A percentile compares a stretch with the other conserved stretches of the same genome.
Evolutionary conservation across 1,284 basidiomycete species (phyloP).

Genomic region (Boletus semigastroideus): DNA sequence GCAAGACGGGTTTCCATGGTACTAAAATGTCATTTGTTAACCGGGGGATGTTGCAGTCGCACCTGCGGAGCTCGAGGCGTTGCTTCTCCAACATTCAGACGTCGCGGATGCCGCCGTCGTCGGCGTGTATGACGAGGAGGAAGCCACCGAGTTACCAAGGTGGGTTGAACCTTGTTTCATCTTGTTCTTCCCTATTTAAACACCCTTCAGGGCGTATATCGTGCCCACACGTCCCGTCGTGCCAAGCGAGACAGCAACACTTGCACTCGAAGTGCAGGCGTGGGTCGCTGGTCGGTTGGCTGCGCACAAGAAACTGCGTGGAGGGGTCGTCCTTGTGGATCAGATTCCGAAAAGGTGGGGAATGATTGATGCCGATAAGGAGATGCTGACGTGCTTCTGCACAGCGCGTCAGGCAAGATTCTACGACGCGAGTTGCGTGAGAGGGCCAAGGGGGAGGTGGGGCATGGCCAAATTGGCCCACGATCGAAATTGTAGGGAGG

Average conservation of each 20-base stretch:
- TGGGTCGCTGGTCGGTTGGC: constrained; percentile 69
- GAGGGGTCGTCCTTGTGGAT: constrained; percentile 59
- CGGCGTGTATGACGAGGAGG: constrained; percentile 56
- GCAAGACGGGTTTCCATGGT: constrained; percentile 34
- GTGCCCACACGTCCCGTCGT: constrained; percentile 37
- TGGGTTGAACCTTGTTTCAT: constrained; percentile 19
- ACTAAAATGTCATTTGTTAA: constrained; percentile 3
- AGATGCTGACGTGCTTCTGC: background rate
- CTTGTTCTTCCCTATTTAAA: background rate
- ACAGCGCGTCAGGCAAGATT: constrained; percentile 72
- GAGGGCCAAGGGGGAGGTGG: constrained; percentile 49
- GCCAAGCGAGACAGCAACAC: constrained; percentile 38
- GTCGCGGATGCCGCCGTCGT: constrained; percentile 76
- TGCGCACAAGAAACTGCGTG: constrained; percentile 63
- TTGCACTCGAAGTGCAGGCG: constrained; percentile 49
- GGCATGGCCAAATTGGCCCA: constrained; percentile 23
- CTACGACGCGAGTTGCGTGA: constrained; percentile 62
- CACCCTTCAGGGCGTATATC: constrained; percentile 61
- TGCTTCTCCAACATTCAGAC: constrained; percentile 71
- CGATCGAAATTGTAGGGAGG: constrained; percentile 8
- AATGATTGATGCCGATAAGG: background rate
- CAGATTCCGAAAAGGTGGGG: constrained; percentile 66
- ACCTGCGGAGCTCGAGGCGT: constrained; percentile 78
- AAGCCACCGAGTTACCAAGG: constrained; percentile 80
- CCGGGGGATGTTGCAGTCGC: constrained; percentile 54